Evolutionary conservation across 2,329 filamentous ascomycete genomes (phyloP).

Genomic region (Drechslerella coelobrocha): DNA sequence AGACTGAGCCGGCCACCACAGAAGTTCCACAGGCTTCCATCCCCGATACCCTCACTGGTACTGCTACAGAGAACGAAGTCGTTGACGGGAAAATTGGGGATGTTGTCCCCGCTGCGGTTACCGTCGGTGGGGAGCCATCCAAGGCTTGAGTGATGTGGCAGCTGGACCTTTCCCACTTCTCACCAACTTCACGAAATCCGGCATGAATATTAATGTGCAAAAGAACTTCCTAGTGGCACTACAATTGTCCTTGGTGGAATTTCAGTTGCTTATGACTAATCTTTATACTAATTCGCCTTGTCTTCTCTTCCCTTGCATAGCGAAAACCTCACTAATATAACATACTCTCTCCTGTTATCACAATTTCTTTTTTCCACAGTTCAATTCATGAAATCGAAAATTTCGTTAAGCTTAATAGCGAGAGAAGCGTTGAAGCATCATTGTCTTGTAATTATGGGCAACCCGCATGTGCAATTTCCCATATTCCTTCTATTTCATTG

Average conservation of each 20-base stretch:
- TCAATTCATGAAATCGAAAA: constrained; percentile 33
- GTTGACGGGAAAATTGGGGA: constrained; percentile 45
- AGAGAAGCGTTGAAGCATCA: constrained; percentile 28
- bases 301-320: constrained; percentile 11
- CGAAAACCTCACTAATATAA: constrained; percentile 10
- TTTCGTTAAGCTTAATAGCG: constrained; percentile 11
- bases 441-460: constrained; percentile 27
- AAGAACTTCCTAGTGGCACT: constrained; percentile 16
- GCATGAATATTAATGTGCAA: constrained; percentile 40
- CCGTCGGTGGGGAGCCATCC: constrained; percentile 39
- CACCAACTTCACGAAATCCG: constrained; percentile 27
- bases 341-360: background rate
- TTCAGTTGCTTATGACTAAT: background rate
- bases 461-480: constrained; percentile 8
- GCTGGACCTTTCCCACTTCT: background rate
- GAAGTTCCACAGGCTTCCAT: constrained; percentile 20
- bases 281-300: background rate
- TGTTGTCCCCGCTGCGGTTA: constrained; percentile 50
- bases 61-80: constrained; percentile 19
- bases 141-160: constrained; percentile 29
- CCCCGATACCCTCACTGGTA: constrained; percentile 25
- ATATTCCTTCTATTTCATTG: background rate
- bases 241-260: constrained; percentile 2
- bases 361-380: constrained; percentile 14
- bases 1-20: constrained; percentile 26